Percentiles rank a stretch among this genome's conserved stretches.
phyloP scores from a whole-genome alignment of 2,329 filamentous ascomycete genomes.

The Aspergillus sp. region DNA sequence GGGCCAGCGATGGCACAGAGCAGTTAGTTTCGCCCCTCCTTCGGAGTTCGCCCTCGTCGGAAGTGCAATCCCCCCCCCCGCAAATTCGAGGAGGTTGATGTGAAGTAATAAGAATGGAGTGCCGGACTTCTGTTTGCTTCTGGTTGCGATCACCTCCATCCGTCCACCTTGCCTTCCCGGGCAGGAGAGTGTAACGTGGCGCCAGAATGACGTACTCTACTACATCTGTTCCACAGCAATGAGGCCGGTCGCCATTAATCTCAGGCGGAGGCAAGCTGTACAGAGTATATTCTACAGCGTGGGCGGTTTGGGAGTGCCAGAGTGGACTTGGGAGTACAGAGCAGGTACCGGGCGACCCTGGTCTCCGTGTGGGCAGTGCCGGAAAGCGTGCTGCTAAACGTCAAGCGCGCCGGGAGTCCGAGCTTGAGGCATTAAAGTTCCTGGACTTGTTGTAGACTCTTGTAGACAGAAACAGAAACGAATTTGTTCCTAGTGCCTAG shows the following conservation, averaged over 20 bases:
- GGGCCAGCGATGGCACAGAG: conserved; percentile 1
- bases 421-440: conserved; percentile 1
- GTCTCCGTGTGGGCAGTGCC: neutral
- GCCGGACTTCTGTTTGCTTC: neutral
- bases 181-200: conserved; percentile 13
- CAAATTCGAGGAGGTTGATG: neutral
- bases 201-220: conserved; percentile 20
- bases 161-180: neutral
- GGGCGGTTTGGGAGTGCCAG: too few relatives aligned
- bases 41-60: neutral
- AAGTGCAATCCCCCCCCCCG: conserved; percentile 8
- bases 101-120: neutral
- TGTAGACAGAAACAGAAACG: neutral
- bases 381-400: neutral
- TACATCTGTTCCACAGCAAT: conserved; percentile 9
- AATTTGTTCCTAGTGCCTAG: neutral
- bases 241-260: neutral
- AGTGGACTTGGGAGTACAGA: neutral
- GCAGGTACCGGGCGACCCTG: neutral
- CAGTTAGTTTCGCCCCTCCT: neutral
- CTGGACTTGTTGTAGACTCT: neutral
- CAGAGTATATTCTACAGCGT: too few relatives aligned
- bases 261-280: neutral
- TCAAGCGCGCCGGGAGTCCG: neutral
- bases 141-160: neutral